Evolutionary conservation across 2,329 filamentous ascomycete species (phyloP), one percentile per base, ranked within the genome.

Genomic region (Pseudocercospora macadamiae): DNA sequence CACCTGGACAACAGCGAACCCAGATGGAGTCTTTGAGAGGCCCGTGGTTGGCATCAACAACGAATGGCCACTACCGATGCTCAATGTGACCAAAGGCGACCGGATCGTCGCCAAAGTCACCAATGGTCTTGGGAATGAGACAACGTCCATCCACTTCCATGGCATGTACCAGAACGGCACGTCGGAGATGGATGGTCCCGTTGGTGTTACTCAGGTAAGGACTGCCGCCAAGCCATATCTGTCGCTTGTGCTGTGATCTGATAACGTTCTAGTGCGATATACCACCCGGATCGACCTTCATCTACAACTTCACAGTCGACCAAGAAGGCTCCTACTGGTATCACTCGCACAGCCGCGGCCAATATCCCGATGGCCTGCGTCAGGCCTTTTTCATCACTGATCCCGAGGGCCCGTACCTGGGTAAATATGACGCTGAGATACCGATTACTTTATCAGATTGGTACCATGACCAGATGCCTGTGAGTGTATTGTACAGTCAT

Each of bases 111-210:
- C 92, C 44, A 84, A 89, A 25, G 79, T 91, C 48, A 76, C 84
- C 64, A 93, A 93, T 66, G 79, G 82, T 16, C 83, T 88, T 0
- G 76, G 78, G 12, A 89, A 91, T 64, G 72, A 83, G 65, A 83
- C 81, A 7, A 88, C 87, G 7, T 83, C 81, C 26, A 79, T 93
- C 4, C 89, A 93, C 70, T 93, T 89, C 72, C 89, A 93, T 65
- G 89, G 90, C 14, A 80, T 93, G 63, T 91, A 85, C 69, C 89
- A 91, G 70, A 89, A 90, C 64, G 88, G 88, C 7, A 89, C 88
- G 0, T 89, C 85, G 58, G 81, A 81, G 55, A 90, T 91, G 86
- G 89, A 93, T 67, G 89, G 89, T 0, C 82, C 88, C 1, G 79
- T 84, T 0, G 87, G 83, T 28, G 80, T 89, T 3, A 87, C 83